Base-by-base conservation (phyloP, 495 filamentous ascomycete species). In the Pseudotulostoma volvatum region DNA sequence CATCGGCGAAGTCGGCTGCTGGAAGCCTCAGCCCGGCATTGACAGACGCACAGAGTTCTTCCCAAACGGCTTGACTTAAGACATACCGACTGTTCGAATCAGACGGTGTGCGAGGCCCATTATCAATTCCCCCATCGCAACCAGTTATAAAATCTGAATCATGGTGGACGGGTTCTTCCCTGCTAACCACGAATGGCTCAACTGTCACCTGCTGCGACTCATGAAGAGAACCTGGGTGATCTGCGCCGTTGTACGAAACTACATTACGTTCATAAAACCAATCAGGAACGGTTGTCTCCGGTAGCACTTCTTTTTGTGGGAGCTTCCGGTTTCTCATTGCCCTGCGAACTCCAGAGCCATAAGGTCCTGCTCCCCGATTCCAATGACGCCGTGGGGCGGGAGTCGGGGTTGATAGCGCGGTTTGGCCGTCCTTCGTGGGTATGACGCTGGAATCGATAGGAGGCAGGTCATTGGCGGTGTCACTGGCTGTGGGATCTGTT, bases 231-330 rank as follows among this genome's bases (percentile, higher is more conserved):
- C 38, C 7, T 3, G 20, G 19, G 21, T 33, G 33, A 14, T 18
- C 42, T 14, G 42, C 36, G 9, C 39, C 25, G 31, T 46, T 34
- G 19, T 47, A 41, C 30, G 53, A 41, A 4, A 59, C 43, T 4
- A 48, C 52, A 34, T 67, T 67, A 11, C 50, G 51, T 25, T 60
- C 51, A 7, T 48, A 38, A 36, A 64, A 64, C 63, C 63, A 67
- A 7, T 50, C 40, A 0, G 63, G 63, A 9, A 67, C 44, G 1
- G 45, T 54, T 9, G 55, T 46, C 14, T 38, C 39, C 2, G 46
- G 43, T 1, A 44, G 16, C 1, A 37, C 20, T 36, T 38, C 44
- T 20, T 59, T 46, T 16, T 52, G 44, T 14, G 47, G 36, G 0
- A 45, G 33, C 39, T 50, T 56, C 31, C 44, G 50, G 33, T 59